Percentiles rank a stretch among this genome's conserved stretches.
phyloP scores from a whole-genome alignment of 441 rosid genomes.

The Populus tomentosa region DNA sequence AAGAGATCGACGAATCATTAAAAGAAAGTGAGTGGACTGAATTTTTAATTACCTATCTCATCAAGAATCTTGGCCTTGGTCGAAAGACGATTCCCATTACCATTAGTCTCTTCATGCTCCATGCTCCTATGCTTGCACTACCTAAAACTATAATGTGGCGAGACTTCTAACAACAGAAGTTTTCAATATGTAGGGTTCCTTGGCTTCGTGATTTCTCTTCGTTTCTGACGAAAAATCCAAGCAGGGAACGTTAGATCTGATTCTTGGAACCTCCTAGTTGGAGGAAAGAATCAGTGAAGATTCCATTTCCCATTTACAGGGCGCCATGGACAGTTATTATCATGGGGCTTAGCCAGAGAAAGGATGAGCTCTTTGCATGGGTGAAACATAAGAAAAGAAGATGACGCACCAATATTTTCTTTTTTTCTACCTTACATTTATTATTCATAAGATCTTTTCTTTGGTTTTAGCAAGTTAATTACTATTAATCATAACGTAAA shows the following conservation, averaged over 20 bases:
- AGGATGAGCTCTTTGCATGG: not conserved
- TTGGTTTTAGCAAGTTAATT: not conserved
- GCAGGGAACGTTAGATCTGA: not conserved
- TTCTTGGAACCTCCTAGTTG: conserved; percentile 9
- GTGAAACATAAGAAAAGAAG: not conserved
- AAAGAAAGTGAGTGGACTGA: not conserved
- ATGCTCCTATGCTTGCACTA: conserved; percentile 1
- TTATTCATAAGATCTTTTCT: not conserved
- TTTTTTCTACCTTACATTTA: not conserved
- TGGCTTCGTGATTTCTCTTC: not conserved
- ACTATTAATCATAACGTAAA: not conserved
- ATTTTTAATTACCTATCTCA: conserved; percentile 40
- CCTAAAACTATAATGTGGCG: not conserved
- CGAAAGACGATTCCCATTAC: not conserved
- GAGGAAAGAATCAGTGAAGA: not conserved
- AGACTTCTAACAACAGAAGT: not conserved
- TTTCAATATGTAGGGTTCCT: not conserved
- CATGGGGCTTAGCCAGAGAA: not conserved
- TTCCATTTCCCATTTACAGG: not conserved
- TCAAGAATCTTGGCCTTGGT: not conserved
- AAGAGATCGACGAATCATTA: too few species aligned
- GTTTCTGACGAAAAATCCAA: not conserved
- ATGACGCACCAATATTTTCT: not conserved
- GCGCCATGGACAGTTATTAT: not conserved
- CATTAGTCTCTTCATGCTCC: conserved; percentile 1